Conservation (phyloP, 1,139 yeast genomes). For the Yamadazyma atlantica region DNA sequence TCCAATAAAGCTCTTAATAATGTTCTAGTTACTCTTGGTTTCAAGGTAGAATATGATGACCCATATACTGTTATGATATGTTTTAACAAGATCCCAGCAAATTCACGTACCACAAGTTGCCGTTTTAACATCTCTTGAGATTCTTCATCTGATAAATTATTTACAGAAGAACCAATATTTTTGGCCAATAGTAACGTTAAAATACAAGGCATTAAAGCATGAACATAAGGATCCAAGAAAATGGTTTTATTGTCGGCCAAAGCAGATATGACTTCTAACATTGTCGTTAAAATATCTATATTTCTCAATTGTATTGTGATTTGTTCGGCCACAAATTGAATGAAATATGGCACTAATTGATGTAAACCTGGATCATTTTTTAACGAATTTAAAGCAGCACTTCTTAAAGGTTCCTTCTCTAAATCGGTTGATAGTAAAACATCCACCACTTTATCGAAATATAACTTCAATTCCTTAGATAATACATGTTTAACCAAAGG, state of each 20-base stretch:
- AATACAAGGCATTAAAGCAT: slow-evolving; percentile 93
- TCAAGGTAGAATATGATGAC: slow-evolving; percentile 81
- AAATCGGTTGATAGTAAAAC: slow-evolving; percentile 66
- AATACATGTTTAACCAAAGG: slow-evolving; percentile 96
- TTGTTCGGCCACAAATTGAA: slow-evolving; percentile 95
- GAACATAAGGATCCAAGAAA: slow-evolving; percentile 93
- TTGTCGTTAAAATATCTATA: slow-evolving; percentile 72
- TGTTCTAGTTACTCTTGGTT: slow-evolving; percentile 93
- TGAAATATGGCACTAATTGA: slow-evolving; percentile 93
- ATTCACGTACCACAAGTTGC: slow-evolving; percentile 71
- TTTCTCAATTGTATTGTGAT: slow-evolving; percentile 84
- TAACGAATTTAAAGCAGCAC: slow-evolving; percentile 81
- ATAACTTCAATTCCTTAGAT: slow-evolving; percentile 89
- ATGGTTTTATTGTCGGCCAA: slow-evolving; percentile 81
- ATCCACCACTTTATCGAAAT: slow-evolving; percentile 86
- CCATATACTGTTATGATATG: slow-evolving; percentile 80
- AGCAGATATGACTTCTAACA: slow-evolving; percentile 88
- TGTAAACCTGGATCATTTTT: slow-evolving; percentile 94
- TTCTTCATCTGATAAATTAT: slow-evolving; percentile 31
- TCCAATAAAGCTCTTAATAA: slow-evolving; percentile 87
- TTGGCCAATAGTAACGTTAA: slow-evolving; percentile 87
- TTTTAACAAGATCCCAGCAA: slow-evolving; percentile 81
- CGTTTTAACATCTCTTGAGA: slow-evolving; percentile 35
- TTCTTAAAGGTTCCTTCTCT: slow-evolving; percentile 59
- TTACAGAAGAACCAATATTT: slow-evolving; percentile 66